Base-by-base conservation (phyloP, 441 rosid species). In the Croton setiger region DNA sequence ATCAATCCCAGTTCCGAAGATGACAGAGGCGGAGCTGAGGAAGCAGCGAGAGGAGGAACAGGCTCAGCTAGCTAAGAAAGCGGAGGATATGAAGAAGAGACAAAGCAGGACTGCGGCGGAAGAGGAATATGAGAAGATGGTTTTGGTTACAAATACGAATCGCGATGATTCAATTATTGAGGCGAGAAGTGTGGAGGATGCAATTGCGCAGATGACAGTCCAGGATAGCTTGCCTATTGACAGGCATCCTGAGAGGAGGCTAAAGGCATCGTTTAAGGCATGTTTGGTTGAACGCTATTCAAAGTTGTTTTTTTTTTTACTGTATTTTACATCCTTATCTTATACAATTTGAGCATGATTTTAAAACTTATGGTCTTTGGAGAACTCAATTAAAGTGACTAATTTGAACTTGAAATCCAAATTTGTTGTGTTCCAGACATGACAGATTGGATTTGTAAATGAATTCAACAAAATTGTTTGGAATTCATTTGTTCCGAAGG, bases 181-280 rank as follows among this genome's bases (percentile, higher is more conserved):
- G 61, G 98, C 99, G 0, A 85, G 90, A 67, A 80, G 74, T 33
- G 97, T 94, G 58, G 96, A 87, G 76, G 98, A 94, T 67, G 99
- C 99, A 3, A 72, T 94, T 45, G 96, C 90, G 21, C 84, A 75
- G 74, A 87, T 94, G 81, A 67, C 84, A 6, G 89, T 92, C 4
- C 35, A 85, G 0, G 98, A 94, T 53, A 84, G 21, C 73, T 83
- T 88, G 57, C 98, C 98, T 0, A 78, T 78, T 33, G 96, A 92
- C 72, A 74, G 86, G 60, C 99, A 92, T 54, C 97, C 99, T 0
- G 99, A 94, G 72, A 86, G 81, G 78, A 76, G 98, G 78, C 92
- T 95, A 20, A 92, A 87, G 81, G 97, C 97, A 13, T 86, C 96
- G 15, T 92, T 90, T 79, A 95, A 95, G 97, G 99, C 90, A 55